Percentiles rank a stretch among this genome's conserved stretches.
Evolutionary conservation across 1,139 yeast genomes (phyloP).

Genomic region (Trichomonascaceae sp.): DNA sequence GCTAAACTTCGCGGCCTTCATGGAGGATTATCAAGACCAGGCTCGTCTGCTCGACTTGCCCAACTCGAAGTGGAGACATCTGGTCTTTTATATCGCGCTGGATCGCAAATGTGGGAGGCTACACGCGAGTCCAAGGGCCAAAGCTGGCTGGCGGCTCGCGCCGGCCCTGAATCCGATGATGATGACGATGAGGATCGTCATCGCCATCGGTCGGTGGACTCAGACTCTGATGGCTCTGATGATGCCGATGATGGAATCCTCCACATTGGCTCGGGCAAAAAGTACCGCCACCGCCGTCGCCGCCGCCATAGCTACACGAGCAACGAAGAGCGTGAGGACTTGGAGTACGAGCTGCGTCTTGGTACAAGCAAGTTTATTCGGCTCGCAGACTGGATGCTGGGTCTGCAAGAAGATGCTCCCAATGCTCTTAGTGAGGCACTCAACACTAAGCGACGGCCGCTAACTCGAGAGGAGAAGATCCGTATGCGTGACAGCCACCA

Average conservation of each 20-base stretch:
- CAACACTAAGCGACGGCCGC: slow-evolving; percentile 6
- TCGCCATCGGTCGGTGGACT: not conserved
- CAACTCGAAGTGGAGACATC: slow-evolving; percentile 9
- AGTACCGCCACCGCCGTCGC: slow-evolving; percentile 1
- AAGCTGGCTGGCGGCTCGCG: slow-evolving; percentile 15
- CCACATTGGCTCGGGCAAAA: slow-evolving; percentile 7
- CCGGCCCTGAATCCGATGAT: slow-evolving; percentile 6
- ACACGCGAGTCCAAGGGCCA: slow-evolving; percentile 18
- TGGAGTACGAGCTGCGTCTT: not conserved
- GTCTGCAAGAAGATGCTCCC: slow-evolving; percentile 12
- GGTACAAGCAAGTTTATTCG: slow-evolving; percentile 11
- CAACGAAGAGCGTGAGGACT: not conserved
- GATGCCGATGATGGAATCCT: slow-evolving; percentile 10
- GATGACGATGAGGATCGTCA: slow-evolving; percentile 3
- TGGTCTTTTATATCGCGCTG: slow-evolving; percentile 15
- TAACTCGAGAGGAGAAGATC: slow-evolving; percentile 10
- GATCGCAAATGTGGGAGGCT: slow-evolving; percentile 19
- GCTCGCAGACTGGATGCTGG: slow-evolving; percentile 19
- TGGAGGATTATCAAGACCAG: too few relatives aligned
- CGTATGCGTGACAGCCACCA: slow-evolving; percentile 14
- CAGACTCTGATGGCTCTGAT: slow-evolving; percentile 5
- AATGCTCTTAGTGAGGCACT: slow-evolving; percentile 9
- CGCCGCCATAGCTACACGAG: not conserved
- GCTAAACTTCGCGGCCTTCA: too few relatives aligned
- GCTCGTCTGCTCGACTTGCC: slow-evolving; percentile 6